Evolutionary conservation across 805 yeast genomes (phyloP).

Genomic region (Starmerella riodocensis): DNA sequence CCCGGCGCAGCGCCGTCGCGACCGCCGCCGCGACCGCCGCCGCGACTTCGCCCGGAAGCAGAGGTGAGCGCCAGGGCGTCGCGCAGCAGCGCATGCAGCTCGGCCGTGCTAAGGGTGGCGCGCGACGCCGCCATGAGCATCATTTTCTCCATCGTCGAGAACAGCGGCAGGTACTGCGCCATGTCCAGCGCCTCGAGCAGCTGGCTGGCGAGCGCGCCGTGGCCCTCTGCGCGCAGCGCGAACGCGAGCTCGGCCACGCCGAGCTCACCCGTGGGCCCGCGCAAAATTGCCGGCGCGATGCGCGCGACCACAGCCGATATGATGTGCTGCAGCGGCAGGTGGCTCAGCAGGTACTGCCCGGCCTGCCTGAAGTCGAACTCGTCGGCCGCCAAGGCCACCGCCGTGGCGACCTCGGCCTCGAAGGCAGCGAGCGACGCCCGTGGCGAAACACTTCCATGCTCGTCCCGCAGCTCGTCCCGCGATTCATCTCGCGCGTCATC

Average conservation of each 20-base stretch:
- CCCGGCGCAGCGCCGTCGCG: neutral
- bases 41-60: too few relatives aligned
- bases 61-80: too few relatives aligned
- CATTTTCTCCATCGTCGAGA: neutral
- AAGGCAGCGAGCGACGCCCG: slow-evolving; percentile 3
- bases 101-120: neutral
- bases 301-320: slow-evolving; percentile 12
- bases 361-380: slow-evolving; percentile 8
- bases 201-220: slow-evolving; percentile 18
- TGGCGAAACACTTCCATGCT: neutral
- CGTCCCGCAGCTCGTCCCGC: neutral
- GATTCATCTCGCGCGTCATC: neutral
- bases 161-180: neutral
- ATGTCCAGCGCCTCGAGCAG: slow-evolving; percentile 10
- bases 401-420: slow-evolving; percentile 8
- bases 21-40: too few relatives aligned
- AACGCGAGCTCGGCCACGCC: slow-evolving; percentile 15
- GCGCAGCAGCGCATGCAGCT: neutral
- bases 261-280: slow-evolving; percentile 7
- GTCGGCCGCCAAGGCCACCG: slow-evolving; percentile 2
- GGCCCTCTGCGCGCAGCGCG: slow-evolving; percentile 11
- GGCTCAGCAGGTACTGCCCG: slow-evolving; percentile 7
- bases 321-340: slow-evolving; percentile 14
- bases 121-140: neutral
- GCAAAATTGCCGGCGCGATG: slow-evolving; percentile 10